Evolutionary conservation across 768 basidiomycete genomes (phyloP).

Genomic region (Leccinum uliginosum): DNA sequence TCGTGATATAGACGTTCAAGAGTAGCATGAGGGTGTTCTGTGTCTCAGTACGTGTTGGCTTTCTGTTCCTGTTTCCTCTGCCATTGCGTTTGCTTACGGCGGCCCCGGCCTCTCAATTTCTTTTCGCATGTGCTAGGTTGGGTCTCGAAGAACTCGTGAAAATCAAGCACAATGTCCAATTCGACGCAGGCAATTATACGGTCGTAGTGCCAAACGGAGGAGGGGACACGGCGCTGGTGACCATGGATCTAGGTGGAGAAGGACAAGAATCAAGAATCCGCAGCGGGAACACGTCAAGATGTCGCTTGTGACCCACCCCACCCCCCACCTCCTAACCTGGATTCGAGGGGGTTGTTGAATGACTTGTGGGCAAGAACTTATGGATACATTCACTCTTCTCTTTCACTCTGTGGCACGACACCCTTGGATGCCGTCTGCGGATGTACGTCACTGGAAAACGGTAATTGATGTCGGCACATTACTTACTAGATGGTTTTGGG

Average conservation of each 20-base stretch:
- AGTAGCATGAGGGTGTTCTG: too few relatives aligned
- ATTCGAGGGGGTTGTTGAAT: neutral
- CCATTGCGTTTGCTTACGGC: too few relatives aligned
- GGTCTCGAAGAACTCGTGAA: constrained; percentile 64
- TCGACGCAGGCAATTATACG: constrained; percentile 88
- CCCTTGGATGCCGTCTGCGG: too few relatives aligned
- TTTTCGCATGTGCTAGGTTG: constrained; percentile 44
- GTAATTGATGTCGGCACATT: too few relatives aligned
- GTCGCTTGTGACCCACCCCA: constrained; percentile 48
- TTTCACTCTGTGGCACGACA: too few relatives aligned
- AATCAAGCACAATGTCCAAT: constrained; percentile 86
- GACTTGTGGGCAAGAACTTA: neutral
- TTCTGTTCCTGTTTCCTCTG: too few relatives aligned
- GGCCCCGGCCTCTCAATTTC: too few relatives aligned
- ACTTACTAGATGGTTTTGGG: too few relatives aligned
- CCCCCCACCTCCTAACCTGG: neutral
- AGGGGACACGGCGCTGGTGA: constrained; percentile 37
- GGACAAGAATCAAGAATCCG: constrained; percentile 71
- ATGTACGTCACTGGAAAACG: too few relatives aligned
- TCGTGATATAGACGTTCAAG: too few relatives aligned
- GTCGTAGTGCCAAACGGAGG: constrained; percentile 56
- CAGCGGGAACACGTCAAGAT: constrained; percentile 88
- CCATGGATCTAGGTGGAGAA: constrained; percentile 89
- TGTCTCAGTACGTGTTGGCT: too few relatives aligned
- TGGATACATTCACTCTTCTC: too few relatives aligned